These are phyloP conservation scores for Yarrowia sp. DNA, from an alignment of 805 yeast genomes.

Conservation along the genomic window DNA sequence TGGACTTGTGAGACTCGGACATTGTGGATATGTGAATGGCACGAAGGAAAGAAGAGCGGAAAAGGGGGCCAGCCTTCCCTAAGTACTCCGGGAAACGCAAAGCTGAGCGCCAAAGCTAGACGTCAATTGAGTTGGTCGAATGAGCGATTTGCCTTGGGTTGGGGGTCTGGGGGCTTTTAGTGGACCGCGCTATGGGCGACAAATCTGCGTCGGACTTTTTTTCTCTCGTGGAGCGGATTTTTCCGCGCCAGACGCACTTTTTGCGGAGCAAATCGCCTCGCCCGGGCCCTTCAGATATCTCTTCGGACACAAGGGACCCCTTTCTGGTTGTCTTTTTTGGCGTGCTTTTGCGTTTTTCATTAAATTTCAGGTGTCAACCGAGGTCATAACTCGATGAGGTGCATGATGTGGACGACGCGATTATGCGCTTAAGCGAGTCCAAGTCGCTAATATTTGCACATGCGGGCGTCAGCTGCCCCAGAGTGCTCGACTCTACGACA, in stretches of 20 bases:
- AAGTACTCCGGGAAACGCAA: constrained; percentile 25
- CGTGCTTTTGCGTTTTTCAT: background rate
- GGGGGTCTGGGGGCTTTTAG: background rate
- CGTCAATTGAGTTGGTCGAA: constrained; percentile 24
- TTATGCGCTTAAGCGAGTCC: constrained; percentile 21
- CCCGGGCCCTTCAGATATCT: background rate
- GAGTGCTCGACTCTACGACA: background rate
- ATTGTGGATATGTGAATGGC: constrained; percentile 22
- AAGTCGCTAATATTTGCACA: background rate
- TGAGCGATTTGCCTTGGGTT: constrained; percentile 12
- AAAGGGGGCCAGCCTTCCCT: constrained; percentile 4
- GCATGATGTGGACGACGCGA: constrained; percentile 24
- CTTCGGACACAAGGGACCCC: constrained; percentile 21
- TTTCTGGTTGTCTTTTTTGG: background rate
- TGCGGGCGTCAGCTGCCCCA: background rate
- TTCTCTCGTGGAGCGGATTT: background rate
- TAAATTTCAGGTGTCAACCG: constrained; percentile 21
- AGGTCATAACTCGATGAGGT: constrained; percentile 26
- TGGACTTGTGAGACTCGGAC: constrained; percentile 21
- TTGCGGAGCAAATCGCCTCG: no score
- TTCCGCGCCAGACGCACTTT: background rate
- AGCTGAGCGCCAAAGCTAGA: constrained; percentile 6
- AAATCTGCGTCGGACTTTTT: background rate
- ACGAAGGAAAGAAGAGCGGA: background rate
- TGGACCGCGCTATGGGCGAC: no score